Percentiles rank a stretch among this genome's conserved stretches.
These are phyloP conservation scores for Penicillium verhagenii DNA, from an alignment of 495 filamentous ascomycete genomes.

Conservation along the genomic window DNA sequence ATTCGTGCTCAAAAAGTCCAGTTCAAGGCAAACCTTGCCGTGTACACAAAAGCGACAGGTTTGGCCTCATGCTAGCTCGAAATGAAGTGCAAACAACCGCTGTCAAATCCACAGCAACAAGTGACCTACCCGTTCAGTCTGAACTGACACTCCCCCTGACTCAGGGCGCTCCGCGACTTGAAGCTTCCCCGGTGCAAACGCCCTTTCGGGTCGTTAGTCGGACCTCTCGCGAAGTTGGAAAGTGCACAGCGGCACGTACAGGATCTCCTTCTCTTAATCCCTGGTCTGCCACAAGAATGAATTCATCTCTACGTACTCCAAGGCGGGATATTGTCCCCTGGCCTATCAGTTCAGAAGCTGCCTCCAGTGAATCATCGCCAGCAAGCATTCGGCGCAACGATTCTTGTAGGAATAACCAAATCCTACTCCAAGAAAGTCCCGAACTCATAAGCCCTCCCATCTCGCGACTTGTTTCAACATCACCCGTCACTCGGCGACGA, in stretches of 20 bases:
- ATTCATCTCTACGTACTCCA: constrained; percentile 20
- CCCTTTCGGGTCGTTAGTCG: neutral
- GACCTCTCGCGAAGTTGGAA: neutral
- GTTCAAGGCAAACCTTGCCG: constrained; percentile 5
- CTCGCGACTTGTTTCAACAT: constrained; percentile 9
- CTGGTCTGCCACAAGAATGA: constrained; percentile 32
- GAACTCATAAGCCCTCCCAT: constrained; percentile 6
- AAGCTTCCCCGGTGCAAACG: neutral
- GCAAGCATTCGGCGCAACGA: neutral
- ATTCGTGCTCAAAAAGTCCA: neutral
- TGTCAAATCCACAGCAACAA: neutral
- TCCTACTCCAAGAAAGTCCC: neutral
- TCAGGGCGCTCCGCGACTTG: neutral
- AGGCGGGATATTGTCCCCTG: neutral
- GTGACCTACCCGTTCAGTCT: neutral
- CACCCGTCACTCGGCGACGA: constrained; percentile 4
- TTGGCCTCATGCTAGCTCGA: constrained; percentile 28
- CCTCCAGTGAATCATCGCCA: neutral
- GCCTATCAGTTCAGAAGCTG: neutral
- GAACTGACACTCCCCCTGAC: neutral
- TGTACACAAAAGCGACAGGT: neutral
- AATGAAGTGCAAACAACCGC: neutral
- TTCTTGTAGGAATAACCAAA: too few species aligned
- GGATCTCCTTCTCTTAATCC: constrained; percentile 24
- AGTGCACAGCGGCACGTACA: neutral